These are phyloP conservation scores for Boechera retrofracta DNA, from an alignment of 345 rosid genomes.

Conservation along the genomic window DNA sequence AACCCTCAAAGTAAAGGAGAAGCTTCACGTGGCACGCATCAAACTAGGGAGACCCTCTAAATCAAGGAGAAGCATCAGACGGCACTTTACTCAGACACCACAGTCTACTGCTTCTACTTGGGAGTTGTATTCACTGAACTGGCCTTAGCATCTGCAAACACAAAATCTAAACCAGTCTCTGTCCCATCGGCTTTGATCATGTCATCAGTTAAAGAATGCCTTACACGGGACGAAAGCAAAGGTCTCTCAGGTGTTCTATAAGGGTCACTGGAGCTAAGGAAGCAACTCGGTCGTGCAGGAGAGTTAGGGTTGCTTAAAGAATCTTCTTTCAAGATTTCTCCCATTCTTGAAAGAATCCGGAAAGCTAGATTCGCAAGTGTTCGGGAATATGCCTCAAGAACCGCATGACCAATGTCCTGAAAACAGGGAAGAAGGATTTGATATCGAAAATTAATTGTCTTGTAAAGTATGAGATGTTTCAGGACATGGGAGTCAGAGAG, in stretches of 20 bases:
- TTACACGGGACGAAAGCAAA: conserved; percentile 38
- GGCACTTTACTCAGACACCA: conserved; percentile 66
- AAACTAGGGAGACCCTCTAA: conserved; percentile 47
- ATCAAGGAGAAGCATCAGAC: conserved; percentile 55
- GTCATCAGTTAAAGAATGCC: conserved; percentile 60
- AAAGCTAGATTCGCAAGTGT: conserved; percentile 77
- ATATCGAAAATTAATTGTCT: too few species aligned
- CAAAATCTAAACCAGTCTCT: conserved; percentile 46
- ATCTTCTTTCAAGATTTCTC: conserved; percentile 85
- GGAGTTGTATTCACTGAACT: conserved; percentile 63
- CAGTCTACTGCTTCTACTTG: conserved; percentile 54
- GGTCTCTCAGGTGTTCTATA: conserved; percentile 48
- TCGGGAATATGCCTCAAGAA: conserved; percentile 87
- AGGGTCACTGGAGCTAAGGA: conserved; percentile 49
- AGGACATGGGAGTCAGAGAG: not conserved
- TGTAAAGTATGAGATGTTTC: not conserved
- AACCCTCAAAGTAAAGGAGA: conserved; percentile 50
- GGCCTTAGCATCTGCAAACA: conserved; percentile 45
- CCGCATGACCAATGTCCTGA: conserved; percentile 84
- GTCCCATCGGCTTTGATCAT: conserved; percentile 52
- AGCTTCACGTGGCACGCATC: conserved; percentile 54
- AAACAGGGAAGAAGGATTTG: not conserved
- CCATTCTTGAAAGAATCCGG: conserved; percentile 73
- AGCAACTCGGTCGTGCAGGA: conserved; percentile 52
- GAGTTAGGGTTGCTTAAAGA: conserved; percentile 67